These are phyloP conservation scores for Torulaspora indica DNA, from an alignment of 805 yeast species.

Conservation along the genomic window DNA sequence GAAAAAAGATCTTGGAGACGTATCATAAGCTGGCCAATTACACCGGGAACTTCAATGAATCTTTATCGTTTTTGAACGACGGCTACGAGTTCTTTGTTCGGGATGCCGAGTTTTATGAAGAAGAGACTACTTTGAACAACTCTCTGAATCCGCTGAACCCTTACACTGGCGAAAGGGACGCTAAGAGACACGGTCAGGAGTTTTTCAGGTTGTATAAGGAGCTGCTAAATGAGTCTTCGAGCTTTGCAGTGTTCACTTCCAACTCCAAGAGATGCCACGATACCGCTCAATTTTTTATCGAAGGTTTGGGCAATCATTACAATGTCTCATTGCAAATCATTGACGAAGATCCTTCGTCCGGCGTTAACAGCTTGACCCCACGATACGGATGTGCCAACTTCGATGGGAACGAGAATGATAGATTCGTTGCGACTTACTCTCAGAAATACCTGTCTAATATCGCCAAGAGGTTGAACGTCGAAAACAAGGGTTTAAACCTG, in stretches of 20 bases:
- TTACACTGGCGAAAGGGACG: slow-evolving; percentile 45
- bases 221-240: slow-evolving; percentile 37
- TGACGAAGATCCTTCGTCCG: slow-evolving; percentile 41
- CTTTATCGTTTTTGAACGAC: slow-evolving; percentile 49
- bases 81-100: slow-evolving; percentile 43
- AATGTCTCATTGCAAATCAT: slow-evolving; percentile 37
- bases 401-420: slow-evolving; percentile 24
- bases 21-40: slow-evolving; percentile 18
- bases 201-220: slow-evolving; percentile 43
- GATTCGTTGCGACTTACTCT: slow-evolving; percentile 17
- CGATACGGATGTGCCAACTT: slow-evolving; percentile 41
- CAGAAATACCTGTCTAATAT: slow-evolving; percentile 47
- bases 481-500: slow-evolving; percentile 52
- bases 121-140: slow-evolving; percentile 35
- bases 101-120: slow-evolving; percentile 40
- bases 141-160: slow-evolving; percentile 28
- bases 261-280: slow-evolving; percentile 46
- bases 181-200: slow-evolving; percentile 42
- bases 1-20: slow-evolving; percentile 35
- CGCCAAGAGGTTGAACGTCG: slow-evolving; percentile 50
- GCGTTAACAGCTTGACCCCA: slow-evolving; percentile 50
- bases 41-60: slow-evolving; percentile 42
- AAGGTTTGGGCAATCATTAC: slow-evolving; percentile 28
- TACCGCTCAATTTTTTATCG: slow-evolving; percentile 49
- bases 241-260: slow-evolving; percentile 45